A percentile compares a stretch with the other conserved stretches of the same genome.
Conservation (phyloP, 805 yeast species). For the Cyberlindnera amylophila region DNA sequence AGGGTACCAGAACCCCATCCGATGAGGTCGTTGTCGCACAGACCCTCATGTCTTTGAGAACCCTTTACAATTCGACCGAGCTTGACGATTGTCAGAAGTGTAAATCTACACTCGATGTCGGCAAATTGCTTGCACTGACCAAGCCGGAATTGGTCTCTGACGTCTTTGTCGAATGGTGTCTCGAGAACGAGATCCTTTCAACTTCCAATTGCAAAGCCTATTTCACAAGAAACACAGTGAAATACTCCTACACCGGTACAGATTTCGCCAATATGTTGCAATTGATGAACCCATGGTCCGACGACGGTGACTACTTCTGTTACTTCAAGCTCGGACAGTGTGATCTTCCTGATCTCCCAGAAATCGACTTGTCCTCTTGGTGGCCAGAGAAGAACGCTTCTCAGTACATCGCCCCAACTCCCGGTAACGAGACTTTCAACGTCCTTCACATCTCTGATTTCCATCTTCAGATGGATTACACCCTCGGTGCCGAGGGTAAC, state of each 20-base stretch:
- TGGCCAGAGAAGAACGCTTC: slow-evolving; percentile 43
- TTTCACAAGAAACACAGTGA: slow-evolving; percentile 37
- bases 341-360: slow-evolving; percentile 49
- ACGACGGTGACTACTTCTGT: slow-evolving; percentile 62
- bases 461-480: slow-evolving; percentile 55
- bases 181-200: slow-evolving; percentile 28
- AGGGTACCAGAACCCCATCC: slow-evolving; percentile 11
- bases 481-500: slow-evolving; percentile 54
- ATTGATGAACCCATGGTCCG: slow-evolving; percentile 47
- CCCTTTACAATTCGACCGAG: slow-evolving; percentile 18
- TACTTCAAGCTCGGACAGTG: slow-evolving; percentile 47
- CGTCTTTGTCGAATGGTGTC: slow-evolving; percentile 43
- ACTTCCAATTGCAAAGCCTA: slow-evolving; percentile 29
- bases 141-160: slow-evolving; percentile 40
- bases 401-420: slow-evolving; percentile 37
- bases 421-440: slow-evolving; percentile 45
- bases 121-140: slow-evolving; percentile 35
- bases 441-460: slow-evolving; percentile 67
- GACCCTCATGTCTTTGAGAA: slow-evolving; percentile 13
- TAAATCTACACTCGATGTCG: slow-evolving; percentile 33
- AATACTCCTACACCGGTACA: slow-evolving; percentile 35
- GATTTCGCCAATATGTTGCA: slow-evolving; percentile 50
- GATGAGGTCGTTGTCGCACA: slow-evolving; percentile 13
- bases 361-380: slow-evolving; percentile 39
- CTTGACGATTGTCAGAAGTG: slow-evolving; percentile 33